Evolutionary conservation across 2,329 filamentous ascomycete species (phyloP), one percentile per base, ranked within the genome.

Genomic region (Pestalotiopsis sp.): DNA sequence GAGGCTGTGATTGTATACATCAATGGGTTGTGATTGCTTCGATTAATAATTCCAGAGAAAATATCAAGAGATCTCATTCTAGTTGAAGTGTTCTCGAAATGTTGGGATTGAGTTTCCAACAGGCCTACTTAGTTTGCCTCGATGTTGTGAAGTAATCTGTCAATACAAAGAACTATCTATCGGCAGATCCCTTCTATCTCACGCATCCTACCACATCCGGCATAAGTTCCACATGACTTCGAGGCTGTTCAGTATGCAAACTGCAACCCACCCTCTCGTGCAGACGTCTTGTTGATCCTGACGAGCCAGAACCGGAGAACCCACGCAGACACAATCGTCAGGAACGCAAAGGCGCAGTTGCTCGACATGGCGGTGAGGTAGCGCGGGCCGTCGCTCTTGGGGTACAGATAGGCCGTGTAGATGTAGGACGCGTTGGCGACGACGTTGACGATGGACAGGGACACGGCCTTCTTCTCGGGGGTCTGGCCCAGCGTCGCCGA

Each of bases 371-470:
- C 82, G 14, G 80, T 81, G 1, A 80, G 68, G 52, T 84, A 85
- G 6, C 80, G 74, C 0, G 83, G 83, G 1, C 78, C 81, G 20
- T 83, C 78, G 23, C 72, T 78, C 62, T 78, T 74, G 0, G 81
- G 81, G 73, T 81, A 84, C 4, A 85, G 72, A 67, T 84, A 84
- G 0, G 82, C 80, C 1, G 82, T 84, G 76, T 82, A 85, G 25
- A 85, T 80, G 69, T 84, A 84, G 0, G 79, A 81, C 0, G 79
- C 80, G 55, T 84, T 84, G 36, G 80, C 81, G 9, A 82, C 69
- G 0, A 82, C 81, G 36, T 83, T 85, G 38, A 84, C 82, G 39
- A 84, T 80, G 4, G 78, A 79, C 17, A 84, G 72, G 14, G 79
- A 77, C 17, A 80, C 78, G 0, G 82, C 81, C 68, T 83, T 83